Evolutionary conservation across 1,284 basidiomycete species (phyloP).

Genomic region (Xanthoconium separans): DNA sequence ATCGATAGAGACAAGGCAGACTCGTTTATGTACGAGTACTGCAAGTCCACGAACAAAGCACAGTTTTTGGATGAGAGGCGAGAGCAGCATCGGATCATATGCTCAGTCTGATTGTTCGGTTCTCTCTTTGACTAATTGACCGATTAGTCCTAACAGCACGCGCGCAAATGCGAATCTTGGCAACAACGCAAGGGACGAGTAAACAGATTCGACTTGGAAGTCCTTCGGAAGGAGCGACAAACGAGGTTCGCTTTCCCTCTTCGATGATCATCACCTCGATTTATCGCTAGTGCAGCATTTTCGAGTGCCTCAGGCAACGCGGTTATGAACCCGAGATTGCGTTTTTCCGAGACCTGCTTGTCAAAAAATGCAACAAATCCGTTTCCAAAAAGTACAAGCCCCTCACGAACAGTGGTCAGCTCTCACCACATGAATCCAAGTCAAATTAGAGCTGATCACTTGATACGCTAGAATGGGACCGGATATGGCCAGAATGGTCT

Average conservation of each 20-base stretch:
- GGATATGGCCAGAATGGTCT: conserved; percentile 6
- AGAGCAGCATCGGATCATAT: neutral
- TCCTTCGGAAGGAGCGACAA: neutral
- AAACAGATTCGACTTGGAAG: neutral
- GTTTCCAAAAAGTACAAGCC: neutral
- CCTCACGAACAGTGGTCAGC: conserved; percentile 3
- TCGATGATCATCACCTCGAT: neutral
- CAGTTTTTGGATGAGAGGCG: neutral
- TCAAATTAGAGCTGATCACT: conserved; percentile 2
- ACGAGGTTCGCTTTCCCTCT: neutral
- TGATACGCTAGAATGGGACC: conserved; percentile 16
- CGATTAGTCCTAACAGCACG: neutral
- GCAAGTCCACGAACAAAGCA: neutral
- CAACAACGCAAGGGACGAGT: neutral
- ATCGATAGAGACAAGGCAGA: conserved; percentile 1
- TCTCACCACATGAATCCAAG: too few species aligned
- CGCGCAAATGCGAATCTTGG: neutral
- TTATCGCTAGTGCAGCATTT: neutral
- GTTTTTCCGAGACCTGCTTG: neutral
- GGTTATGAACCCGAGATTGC: neutral
- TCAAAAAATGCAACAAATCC: neutral
- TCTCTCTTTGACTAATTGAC: neutral
- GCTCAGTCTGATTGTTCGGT: neutral
- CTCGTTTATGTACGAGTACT: conserved; percentile 8
- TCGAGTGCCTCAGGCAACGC: neutral